Evolutionary conservation across 2,329 filamentous ascomycete species (phyloP), one percentile per base, ranked within the genome.

Genomic region (Sclerotinia subarctica): DNA sequence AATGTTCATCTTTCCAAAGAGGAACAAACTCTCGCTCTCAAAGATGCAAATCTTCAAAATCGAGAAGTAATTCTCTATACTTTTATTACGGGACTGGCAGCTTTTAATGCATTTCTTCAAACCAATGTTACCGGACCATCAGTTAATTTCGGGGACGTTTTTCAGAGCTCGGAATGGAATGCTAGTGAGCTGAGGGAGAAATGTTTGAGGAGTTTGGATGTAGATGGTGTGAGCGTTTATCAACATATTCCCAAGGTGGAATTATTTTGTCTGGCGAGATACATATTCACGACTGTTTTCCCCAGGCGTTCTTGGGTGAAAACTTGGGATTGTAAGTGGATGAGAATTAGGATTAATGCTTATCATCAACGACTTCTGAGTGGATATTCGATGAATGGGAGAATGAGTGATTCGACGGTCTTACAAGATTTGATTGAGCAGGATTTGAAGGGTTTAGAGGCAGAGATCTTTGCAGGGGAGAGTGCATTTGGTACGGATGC

Each of bases 211-310:
- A 86, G 86, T 21, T 83, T 98, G 11, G 87, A 89, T 32, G 84
- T 93, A 0, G 95, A 99, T 77, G 95, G 95, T 15, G 90, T 96
- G 57, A 90, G 91, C 0, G 90, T 91, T 0, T 99, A 98, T 78
- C 87, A 89, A 59, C 84, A 96, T 68, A 93, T 93, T 26, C 93
- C 94, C 0, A 86, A 91, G 72, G 83, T 97, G 19, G 93, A 97
- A 76, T 84, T 98, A 0, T 91, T 98, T 70, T 89, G 88, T 71
- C 81, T 97, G 8, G 92, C 94, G 3, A 79, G 81, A 35, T 81
- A 81, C 71, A 77, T 86, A 38, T 81, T 87, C 66, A 77, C 78
- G 2, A 46, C 69, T 1, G 78, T 71, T 60, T 78, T 78, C 69
- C 69, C 75, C 73, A 63, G 68, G 69, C 59, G 59, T 26, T 78